Conservation (phyloP, 2,329 filamentous ascomycete genomes). For the Endothia cerciana region DNA sequence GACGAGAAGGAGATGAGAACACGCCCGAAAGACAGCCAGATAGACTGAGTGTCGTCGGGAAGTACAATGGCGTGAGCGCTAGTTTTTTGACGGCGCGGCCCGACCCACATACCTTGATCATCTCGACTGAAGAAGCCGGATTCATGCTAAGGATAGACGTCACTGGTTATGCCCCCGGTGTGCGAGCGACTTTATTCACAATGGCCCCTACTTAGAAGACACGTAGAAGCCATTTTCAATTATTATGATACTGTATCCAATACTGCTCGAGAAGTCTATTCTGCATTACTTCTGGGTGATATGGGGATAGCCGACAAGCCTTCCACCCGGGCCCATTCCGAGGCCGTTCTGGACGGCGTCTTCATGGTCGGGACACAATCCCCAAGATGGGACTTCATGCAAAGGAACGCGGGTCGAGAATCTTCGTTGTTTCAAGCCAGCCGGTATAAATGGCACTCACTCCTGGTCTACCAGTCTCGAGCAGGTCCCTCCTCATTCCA, state of each 20-base stretch:
- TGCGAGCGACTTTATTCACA: neutral
- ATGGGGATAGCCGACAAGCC: neutral
- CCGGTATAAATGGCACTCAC: neutral
- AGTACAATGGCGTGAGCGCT: neutral
- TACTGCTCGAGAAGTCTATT: neutral
- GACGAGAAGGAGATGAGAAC: neutral
- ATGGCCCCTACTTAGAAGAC: neutral
- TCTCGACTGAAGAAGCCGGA: neutral
- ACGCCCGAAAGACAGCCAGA: too few relatives aligned
- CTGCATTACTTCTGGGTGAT: neutral
- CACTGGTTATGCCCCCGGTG: neutral
- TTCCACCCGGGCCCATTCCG: neutral
- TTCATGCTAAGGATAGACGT: neutral
- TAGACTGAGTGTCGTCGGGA: too few relatives aligned
- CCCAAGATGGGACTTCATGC: conserved; percentile 3
- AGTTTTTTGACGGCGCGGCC: neutral
- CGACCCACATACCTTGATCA: neutral
- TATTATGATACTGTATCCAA: too few relatives aligned
- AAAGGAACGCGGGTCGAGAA: neutral
- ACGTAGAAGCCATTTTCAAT: too few relatives aligned
- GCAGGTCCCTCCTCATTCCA: neutral
- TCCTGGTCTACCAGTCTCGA: neutral
- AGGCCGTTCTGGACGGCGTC: neutral
- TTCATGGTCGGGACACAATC: neutral
- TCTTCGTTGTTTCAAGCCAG: neutral